Evolutionary conservation across 306 rosid genomes (phyloP), one percentile per base, ranked within the genome.

Genomic region (Corylus avellana): DNA sequence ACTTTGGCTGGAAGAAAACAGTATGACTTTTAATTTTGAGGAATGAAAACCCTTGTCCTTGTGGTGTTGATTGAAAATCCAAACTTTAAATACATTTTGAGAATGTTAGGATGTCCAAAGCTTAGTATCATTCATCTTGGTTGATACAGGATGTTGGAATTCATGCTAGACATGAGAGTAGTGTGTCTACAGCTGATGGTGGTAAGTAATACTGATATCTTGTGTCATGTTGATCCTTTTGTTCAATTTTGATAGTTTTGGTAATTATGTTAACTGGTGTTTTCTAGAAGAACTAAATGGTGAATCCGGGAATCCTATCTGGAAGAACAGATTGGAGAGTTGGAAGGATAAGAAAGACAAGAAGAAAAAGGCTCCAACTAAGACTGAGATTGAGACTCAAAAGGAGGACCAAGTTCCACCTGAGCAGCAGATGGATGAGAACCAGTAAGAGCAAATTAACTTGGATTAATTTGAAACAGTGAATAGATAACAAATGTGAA

Each of bases 311-410:
- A 95, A 95, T 88, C 99, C 99, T 49, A 93, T 95, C 35, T 95
- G 99, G 99, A 95, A 95, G 91, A 93, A 90, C 77, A 90, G 99
- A 87, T 94, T 95, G 62, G 98, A 95, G 76, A 95, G 98, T 80
- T 95, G 99, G 99, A 93, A 93, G 89, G 99, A 93, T 61, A 91
- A 88, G 77, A 95, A 93, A 88, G 90, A 58, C 42, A 95, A 95
- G 88, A 92, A 94, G 97, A 92, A 95, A 76, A 90, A 91, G 80
- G 74, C 68, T 77, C 75, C 81, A 7, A 67, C 90, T 22, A 90
- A 90, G 88, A 76, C 80, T 42, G 92, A 90, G 72, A 66, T 91
- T n/a, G 89, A 90, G 87, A 76, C 79, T 55, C 90, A 89, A 72
- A 87, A 79, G 76, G 91, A 62, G 76, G 79, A 85, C 25, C 88